These are phyloP conservation scores for Exophiala sideris DNA, from an alignment of 2,329 filamentous ascomycete genomes.

Conservation along the genomic window DNA sequence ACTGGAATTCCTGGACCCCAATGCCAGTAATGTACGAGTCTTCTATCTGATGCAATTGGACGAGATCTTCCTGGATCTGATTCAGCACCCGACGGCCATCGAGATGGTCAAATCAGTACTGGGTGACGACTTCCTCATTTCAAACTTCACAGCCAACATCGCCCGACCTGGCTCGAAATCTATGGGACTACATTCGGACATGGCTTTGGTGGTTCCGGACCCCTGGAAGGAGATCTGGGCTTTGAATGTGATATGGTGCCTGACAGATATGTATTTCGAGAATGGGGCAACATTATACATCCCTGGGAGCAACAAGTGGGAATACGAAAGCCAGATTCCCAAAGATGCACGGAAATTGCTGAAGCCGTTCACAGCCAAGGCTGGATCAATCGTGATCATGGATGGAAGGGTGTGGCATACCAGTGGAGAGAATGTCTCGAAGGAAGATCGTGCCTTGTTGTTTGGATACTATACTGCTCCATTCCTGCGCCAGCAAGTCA, in stretches of 20 bases:
- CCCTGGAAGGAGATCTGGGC: constrained; percentile 31
- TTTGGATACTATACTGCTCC: constrained; percentile 35
- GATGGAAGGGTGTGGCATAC: constrained; percentile 37
- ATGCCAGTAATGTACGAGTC: constrained; percentile 32
- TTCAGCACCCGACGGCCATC: constrained; percentile 30
- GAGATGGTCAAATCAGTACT: constrained; percentile 32
- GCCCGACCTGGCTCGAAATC: constrained; percentile 33
- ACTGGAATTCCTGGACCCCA: constrained; percentile 28
- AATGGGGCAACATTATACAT: constrained; percentile 31
- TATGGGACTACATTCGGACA: constrained; percentile 36
- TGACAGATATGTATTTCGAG: constrained; percentile 32
- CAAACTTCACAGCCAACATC: constrained; percentile 38
- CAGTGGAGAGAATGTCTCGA: constrained; percentile 33
- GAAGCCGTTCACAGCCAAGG: constrained; percentile 33
- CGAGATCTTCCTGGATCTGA: constrained; percentile 30
- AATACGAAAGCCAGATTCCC: constrained; percentile 3
- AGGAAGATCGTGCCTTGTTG: constrained; percentile 33
- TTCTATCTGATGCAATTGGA: constrained; percentile 35
- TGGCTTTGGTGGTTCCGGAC: constrained; percentile 33
- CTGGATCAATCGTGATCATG: constrained; percentile 35
- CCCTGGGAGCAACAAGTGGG: constrained; percentile 13
- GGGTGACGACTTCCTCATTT: constrained; percentile 32
- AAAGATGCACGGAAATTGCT: constrained; percentile 30
- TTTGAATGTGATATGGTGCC: constrained; percentile 34
- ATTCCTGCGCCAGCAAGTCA: constrained; percentile 33